Evolutionary conservation across 2,329 filamentous ascomycete genomes (phyloP).

Genomic region (Arthrobotrys sinensis): DNA sequence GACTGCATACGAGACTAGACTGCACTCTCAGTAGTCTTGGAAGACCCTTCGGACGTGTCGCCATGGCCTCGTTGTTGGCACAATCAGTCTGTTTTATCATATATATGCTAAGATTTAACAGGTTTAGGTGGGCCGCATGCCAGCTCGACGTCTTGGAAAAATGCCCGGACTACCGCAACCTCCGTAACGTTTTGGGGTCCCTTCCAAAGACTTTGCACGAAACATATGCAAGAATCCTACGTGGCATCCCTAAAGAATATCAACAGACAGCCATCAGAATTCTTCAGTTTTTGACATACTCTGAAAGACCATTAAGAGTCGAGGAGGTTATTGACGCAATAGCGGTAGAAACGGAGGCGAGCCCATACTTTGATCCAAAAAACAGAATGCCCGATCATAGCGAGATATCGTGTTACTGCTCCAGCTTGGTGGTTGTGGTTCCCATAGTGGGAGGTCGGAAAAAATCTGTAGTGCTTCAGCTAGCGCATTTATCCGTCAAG

Average conservation of each 20-base stretch:
- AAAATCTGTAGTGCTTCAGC: conserved; percentile 52
- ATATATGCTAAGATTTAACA: conserved; percentile 42
- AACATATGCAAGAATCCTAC: conserved; percentile 64
- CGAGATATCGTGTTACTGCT: conserved; percentile 64
- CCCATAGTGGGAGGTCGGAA: conserved; percentile 4
- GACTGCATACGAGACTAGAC: no score
- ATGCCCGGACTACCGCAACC: conserved; percentile 54
- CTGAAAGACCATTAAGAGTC: conserved; percentile 63
- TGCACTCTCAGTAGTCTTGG: no score
- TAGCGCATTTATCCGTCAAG: conserved; percentile 66
- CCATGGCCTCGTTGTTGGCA: no score
- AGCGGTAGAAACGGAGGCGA: conserved; percentile 63
- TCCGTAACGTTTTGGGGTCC: conserved; percentile 57
- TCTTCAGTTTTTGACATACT: conserved; percentile 65
- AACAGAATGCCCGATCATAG: conserved; percentile 63
- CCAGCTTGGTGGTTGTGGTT: conserved; percentile 63
- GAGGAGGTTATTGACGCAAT: conserved; percentile 65
- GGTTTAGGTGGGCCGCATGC: conserved; percentile 65
- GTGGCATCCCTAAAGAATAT: conserved; percentile 60
- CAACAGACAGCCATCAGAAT: conserved; percentile 62
- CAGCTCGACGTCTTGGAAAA: conserved; percentile 65
- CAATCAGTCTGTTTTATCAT: not conserved
- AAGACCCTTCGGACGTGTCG: no score
- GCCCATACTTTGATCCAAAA: conserved; percentile 63
- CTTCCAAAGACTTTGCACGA: conserved; percentile 63